These are phyloP conservation scores for Conidiobolus incongruus DNA, from an alignment of 371 early-diverging fungal species.

Conservation along the genomic window DNA sequence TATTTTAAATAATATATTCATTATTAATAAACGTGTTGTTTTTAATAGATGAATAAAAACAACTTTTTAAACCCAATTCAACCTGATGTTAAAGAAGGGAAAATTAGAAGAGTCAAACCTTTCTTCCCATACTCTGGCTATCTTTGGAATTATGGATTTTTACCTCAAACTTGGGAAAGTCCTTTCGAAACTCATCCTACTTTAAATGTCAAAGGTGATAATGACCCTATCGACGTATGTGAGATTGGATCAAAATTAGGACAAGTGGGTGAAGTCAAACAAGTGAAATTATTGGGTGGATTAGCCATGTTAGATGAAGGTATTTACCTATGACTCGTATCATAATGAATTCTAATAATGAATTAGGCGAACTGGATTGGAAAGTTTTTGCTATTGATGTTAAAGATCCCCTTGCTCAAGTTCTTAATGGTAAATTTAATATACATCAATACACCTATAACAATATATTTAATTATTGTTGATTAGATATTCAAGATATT, in stretches of 20 bases:
- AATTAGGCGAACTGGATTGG: constrained; percentile 99
- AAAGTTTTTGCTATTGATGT: constrained; percentile 92
- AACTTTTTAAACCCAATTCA: constrained; percentile 93
- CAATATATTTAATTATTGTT: no score
- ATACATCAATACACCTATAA: no score
- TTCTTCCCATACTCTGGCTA: constrained; percentile 99
- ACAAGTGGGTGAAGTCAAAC: constrained; percentile 84
- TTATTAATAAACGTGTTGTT: neutral
- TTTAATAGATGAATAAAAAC: constrained; percentile 55
- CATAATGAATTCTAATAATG: no score
- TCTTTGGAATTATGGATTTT: constrained; percentile 99
- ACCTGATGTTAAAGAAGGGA: constrained; percentile 98
- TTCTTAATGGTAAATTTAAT: constrained; percentile 83
- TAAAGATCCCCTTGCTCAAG: constrained; percentile 77
- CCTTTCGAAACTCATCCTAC: constrained; percentile 63
- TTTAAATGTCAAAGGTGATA: constrained; percentile 83
- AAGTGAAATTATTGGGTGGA: constrained; percentile 93
- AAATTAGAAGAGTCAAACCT: constrained; percentile 93
- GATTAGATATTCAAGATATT: constrained; percentile 80
- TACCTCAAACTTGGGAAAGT: constrained; percentile 99
- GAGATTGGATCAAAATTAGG: constrained; percentile 90
- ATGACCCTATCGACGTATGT: constrained; percentile 95
- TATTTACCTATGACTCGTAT: no score
- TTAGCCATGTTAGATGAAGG: constrained; percentile 95
- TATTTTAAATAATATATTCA: neutral